Evolutionary conservation across 2,329 filamentous ascomycete species (phyloP), one percentile per base, ranked within the genome.

Genomic region (Phaeoacremonium minimum): DNA sequence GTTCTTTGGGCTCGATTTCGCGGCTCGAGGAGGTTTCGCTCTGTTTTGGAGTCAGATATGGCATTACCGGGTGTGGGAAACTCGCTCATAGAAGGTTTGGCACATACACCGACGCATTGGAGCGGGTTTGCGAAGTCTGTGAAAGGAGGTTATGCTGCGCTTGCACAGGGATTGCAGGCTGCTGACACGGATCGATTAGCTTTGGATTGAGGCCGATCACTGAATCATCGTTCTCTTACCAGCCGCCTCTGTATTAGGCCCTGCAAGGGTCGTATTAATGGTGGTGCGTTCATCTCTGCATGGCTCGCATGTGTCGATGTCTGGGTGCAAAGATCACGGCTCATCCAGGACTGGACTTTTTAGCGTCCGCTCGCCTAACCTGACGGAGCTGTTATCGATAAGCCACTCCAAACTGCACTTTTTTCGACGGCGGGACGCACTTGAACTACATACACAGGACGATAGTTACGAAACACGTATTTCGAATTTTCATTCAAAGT

Each of bases 261-360:
- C 53, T 55, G 53, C 31, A 57, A 40, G 38, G 58, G 56, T 50
- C 57, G 47, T 58, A 61, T 46, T 58, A 61, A 52, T 44, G 56
- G 52, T 34, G 55, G 52, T 37, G 52, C 42, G 41, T 51, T 57
- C 56, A 61, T 61, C 41, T 49, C 50, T 52, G 51, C 46, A 35
- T 33, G 33, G 41, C n/a, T n/a, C n/a, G n/a, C n/a, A n/a, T 42
- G 33, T 37, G 35, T 44, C 28, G 8, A n/a, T 4, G 35, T 7
- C 28, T 18, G 28, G 32, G 18, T 32, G 31, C 30, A 33, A 17
- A 36, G 34, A 13, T 33, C 33, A 35, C 32, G 33, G 28, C 18
- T 36, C 19, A 17, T 37, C 28, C 17, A 40, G 34, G 28, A n/a
- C 26, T 29, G n/a, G 15, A 18, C 18, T 15, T 34, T n/a, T n/a